Base-by-base conservation (phyloP, 208 protist species). In the Trypanosoma melophagium region DNA sequence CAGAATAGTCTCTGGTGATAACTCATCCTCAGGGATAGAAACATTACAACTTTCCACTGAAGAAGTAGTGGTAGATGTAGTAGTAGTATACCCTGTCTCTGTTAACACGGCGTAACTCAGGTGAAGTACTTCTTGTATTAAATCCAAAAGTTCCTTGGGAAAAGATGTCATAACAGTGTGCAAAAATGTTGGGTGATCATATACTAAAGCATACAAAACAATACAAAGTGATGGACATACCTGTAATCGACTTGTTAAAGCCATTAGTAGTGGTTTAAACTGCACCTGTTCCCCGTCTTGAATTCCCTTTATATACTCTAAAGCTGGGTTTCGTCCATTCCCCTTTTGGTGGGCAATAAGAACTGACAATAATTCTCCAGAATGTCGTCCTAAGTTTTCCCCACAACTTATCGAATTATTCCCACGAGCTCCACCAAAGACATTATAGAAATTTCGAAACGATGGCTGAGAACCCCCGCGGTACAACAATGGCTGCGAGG, bases 121-220 rank as follows among this genome's bases (percentile, higher is more conserved):
- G 52, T 83, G 69, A 57, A 92, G 66, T 50, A 90, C 55, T 47
- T 73, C 64, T 63, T 87, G 77, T 54, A 84, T 16, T 28, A 79
- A 69, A 10, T 74, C 75, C 19, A 84, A 68, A 7, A 90, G 42
- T 25, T 80, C 65, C n/a, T 58, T 69, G 0, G 73, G 60, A 25
- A 83, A 71, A 16, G 58, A 53, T 9, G 63, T 74, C 40, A 88
- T 67, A 0, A 75, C 50, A 0, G 76, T 74, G 52, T 83, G 76
- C 31, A 89, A 54, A 66, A 91, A 91, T 13, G 62, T 80, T 21
- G 64, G 74, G 50, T 92, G 82, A 60, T 95, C 89, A 58, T 89
- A 69, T 17, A 95, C 17, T 5, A 95, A 69, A 35, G 72, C 66
- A 67, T 95, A 95, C 41, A 95, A 62, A 19, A 95, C 47, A 61